Percentiles rank a stretch among this genome's conserved stretches.
These are phyloP conservation scores for Dillenia turbinata DNA, from an alignment of 164 flowering plant genomes.

Conservation along the genomic window DNA sequence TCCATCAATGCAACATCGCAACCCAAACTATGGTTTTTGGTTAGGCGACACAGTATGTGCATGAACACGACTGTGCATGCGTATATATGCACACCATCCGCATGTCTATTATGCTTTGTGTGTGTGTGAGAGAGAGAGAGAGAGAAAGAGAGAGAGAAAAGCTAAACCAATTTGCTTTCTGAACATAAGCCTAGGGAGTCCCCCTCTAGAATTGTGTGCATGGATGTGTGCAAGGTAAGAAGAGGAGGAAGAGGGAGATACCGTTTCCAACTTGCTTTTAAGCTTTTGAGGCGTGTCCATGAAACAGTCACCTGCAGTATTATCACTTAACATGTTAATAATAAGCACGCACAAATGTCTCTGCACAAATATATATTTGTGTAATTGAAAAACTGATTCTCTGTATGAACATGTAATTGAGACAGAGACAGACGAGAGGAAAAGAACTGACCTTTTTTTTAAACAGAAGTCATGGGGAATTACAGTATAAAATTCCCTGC, in stretches of 20 bases:
- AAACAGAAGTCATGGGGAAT: constrained; percentile 97
- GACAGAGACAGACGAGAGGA: neutral
- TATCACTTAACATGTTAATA: constrained; percentile 3
- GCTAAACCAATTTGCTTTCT: no score
- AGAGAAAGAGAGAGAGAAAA: no score
- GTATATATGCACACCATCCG: no score
- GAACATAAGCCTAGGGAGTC: no score
- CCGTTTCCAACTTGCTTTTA: constrained; percentile 86
- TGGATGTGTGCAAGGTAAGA: neutral
- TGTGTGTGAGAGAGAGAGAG: no score
- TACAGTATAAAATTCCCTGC: constrained; percentile 89
- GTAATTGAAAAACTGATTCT: no score
- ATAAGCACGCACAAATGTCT: neutral
- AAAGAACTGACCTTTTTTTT: constrained; percentile 71
- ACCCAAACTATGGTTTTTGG: no score
- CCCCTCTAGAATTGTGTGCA: no score
- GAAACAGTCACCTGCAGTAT: constrained; percentile 73
- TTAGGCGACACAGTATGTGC: no score
- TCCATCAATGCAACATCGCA: no score
- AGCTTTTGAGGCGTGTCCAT: constrained; percentile 82
- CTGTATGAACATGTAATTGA: neutral
- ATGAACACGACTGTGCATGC: no score
- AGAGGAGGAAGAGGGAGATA: constrained; percentile 17
- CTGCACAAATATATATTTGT: neutral
- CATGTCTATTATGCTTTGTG: no score